phyloP scores from a whole-genome alignment of 345 rosid species.

The Salix arbutifolia region DNA sequence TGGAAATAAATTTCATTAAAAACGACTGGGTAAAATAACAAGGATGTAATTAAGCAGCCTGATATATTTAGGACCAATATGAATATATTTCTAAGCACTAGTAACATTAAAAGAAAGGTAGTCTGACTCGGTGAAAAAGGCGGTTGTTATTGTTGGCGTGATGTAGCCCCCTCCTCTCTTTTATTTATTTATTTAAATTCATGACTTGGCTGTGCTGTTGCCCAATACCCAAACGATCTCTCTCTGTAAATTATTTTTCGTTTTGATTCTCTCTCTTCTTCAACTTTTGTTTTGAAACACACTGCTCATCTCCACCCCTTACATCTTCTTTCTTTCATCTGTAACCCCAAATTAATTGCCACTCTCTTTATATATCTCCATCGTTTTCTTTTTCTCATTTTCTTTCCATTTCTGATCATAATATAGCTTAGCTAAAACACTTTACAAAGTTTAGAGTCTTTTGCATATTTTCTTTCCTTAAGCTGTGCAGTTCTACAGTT shows the following conservation, averaged over 20 bases:
- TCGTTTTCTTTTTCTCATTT: not conserved
- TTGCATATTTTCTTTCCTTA: too few species aligned
- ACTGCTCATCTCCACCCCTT: not conserved
- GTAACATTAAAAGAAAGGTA: not conserved
- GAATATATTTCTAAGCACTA: not conserved
- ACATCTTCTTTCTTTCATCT: not conserved
- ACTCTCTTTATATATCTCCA: not conserved
- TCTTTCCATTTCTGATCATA: not conserved
- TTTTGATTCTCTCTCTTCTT: conserved; percentile 10
- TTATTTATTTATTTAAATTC: not conserved
- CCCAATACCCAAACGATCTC: not conserved
- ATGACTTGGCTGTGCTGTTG: not conserved
- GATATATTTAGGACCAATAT: not conserved
- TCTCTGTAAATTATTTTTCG: not conserved
- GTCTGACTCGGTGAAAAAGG: not conserved
- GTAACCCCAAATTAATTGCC: not conserved
- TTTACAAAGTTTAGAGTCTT: not conserved
- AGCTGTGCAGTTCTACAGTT: conserved; percentile 30
- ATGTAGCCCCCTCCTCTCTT: not conserved
- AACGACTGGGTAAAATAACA: too few species aligned
- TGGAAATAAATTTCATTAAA: too few species aligned
- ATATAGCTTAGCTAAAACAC: not conserved
- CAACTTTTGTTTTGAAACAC: not conserved
- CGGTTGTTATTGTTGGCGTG: not conserved
- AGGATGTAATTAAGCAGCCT: not conserved